A percentile compares a stretch with the other conserved stretches of the same genome.
Evolutionary conservation across 1,284 basidiomycete genomes (phyloP).

Genomic region (Ceratobasidium sp.): DNA sequence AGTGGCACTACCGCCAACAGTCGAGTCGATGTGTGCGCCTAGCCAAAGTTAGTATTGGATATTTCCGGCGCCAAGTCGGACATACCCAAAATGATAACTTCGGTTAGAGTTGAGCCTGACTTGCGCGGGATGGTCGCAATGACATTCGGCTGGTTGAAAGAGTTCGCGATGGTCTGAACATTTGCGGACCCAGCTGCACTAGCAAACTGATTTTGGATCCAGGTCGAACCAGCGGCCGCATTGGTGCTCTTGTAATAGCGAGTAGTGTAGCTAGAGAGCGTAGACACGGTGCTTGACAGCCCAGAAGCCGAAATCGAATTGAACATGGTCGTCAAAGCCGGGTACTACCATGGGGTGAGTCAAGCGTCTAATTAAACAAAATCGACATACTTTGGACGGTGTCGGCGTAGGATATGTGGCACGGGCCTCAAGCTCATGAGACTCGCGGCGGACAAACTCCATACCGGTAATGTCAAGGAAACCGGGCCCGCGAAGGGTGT

Average conservation of each 20-base stretch:
- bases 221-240: constrained; percentile 33
- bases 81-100: constrained; percentile 21
- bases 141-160: constrained; percentile 47
- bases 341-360: constrained; percentile 25
- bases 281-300: constrained; percentile 39
- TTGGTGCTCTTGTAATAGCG: constrained; percentile 47
- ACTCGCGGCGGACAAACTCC: constrained; percentile 25
- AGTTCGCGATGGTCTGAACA: constrained; percentile 42
- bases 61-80: background rate
- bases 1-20: constrained; percentile 41
- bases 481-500: constrained; percentile 41
- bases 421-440: constrained; percentile 29
- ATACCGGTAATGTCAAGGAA: constrained; percentile 45
- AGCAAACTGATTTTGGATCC: constrained; percentile 44
- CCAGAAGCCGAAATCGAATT: constrained; percentile 29
- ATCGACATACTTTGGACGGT: constrained; percentile 29
- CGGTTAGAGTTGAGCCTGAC: constrained; percentile 2
- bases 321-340: constrained; percentile 35
- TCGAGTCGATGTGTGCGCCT: constrained; percentile 48
- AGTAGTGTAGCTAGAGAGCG: constrained; percentile 47
- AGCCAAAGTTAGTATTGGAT: constrained; percentile 3
- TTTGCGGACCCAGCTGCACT: constrained; percentile 25
- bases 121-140: constrained; percentile 23
- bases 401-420: constrained; percentile 41
- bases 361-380: background rate